Evolutionary conservation across 2,329 filamentous ascomycete genomes (phyloP), one percentile per base, ranked within the genome.

Genomic region (Hypoxylon sp.): DNA sequence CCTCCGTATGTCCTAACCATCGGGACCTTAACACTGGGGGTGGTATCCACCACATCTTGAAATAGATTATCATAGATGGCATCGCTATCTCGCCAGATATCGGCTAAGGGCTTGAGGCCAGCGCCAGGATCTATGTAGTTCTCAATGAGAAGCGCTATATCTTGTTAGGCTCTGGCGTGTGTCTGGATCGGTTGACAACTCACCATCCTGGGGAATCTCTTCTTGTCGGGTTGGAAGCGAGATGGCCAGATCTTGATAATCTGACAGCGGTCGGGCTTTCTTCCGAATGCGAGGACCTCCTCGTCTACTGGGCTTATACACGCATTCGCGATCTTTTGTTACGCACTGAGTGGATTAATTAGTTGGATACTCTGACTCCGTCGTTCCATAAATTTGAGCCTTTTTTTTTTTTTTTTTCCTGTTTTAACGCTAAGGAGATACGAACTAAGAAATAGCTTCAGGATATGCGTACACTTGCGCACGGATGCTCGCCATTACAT

Each of bases 21-120:
- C 1, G 81, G 81, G 14, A 72, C 61, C 58, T 73, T 70, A 20
- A 72, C 14, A 61, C 70, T 66, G 6, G 73, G 68, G 6, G 63
- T 42, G 4, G 46, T 20, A 35, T 72, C 66, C 25, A 60, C 61
- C 35, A 75, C 65, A 63, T 68, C 73, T 53, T 74, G 74, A 65
- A 84, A 83, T 42, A 84, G 74, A 60, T 79, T 81, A 68, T 85
- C 83, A 65, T 84, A 85, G 50, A 85, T 83, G 33, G 81, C 82
- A 71, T 85, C 83, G 69, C 83, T 85, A 67, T 86, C 83, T 55
- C 81, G 80, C 35, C 82, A 80, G 27, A 81, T 78, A 69, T 84
- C 83, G 22, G 81, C 82, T 6, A 86, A 76, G 59, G 82, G 79
- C 62, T 81, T 83, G 50, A 86, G 78, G 5, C 83, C 84, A 6